Evolutionary conservation across 2,329 filamentous ascomycete genomes (phyloP).

Genomic region (Westerdykella aurantiaca): DNA sequence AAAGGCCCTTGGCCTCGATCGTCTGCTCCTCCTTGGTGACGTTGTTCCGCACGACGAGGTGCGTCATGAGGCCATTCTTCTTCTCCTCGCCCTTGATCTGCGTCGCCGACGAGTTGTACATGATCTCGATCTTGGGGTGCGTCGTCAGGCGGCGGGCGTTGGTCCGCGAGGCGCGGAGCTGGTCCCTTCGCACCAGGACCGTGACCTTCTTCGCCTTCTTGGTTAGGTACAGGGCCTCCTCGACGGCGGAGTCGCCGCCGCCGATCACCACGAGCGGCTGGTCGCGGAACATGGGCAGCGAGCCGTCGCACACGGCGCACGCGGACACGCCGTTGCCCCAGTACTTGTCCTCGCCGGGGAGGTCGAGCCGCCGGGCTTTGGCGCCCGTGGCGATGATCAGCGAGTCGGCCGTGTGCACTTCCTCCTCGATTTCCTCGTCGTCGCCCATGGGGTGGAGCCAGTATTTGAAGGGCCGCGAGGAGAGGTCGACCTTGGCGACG

Average conservation of each 20-base stretch:
- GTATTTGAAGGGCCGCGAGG: conserved; percentile 82
- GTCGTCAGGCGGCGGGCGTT: conserved; percentile 81
- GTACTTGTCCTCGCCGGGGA: conserved; percentile 87
- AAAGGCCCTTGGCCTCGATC: conserved; percentile 85
- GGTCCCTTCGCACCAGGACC: conserved; percentile 82
- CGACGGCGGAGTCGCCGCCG: conserved; percentile 91
- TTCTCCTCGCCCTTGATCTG: conserved; percentile 82
- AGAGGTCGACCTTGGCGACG: conserved; percentile 77
- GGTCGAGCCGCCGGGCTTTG: conserved; percentile 74
- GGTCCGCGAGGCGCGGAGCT: conserved; percentile 79
- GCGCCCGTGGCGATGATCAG: conserved; percentile 95
- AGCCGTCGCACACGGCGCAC: conserved; percentile 95
- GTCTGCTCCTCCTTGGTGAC: conserved; percentile 70
- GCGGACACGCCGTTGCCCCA: conserved; percentile 97
- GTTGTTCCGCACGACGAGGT: conserved; percentile 76
- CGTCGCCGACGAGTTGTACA: conserved; percentile 73
- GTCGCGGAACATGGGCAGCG: conserved; percentile 93
- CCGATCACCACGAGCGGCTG: conserved; percentile 95
- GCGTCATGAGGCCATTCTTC: conserved; percentile 72
- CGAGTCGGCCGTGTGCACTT: conserved; percentile 77
- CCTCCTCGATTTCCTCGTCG: conserved; percentile 62
- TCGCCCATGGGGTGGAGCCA: conserved; percentile 71
- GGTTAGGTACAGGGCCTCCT: conserved; percentile 94
- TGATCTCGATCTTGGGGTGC: conserved; percentile 86
- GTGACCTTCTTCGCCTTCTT: conserved; percentile 96